A percentile compares a stretch with the other conserved stretches of the same genome.
These are phyloP conservation scores for Fusarium sublunatum DNA, from an alignment of 2,329 filamentous ascomycete genomes.

Conservation along the genomic window DNA sequence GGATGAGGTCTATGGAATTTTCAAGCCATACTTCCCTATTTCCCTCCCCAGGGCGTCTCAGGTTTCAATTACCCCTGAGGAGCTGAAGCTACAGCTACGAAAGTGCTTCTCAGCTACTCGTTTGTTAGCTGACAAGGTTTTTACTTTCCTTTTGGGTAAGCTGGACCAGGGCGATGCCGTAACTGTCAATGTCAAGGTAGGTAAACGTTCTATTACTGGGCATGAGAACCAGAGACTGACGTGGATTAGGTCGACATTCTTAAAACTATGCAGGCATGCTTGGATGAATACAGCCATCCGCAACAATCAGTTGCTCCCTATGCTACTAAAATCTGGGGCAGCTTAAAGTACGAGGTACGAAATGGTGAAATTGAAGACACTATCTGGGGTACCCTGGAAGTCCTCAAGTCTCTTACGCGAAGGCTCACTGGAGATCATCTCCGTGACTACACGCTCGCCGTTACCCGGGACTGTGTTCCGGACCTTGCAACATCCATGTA, in stretches of 20 bases:
- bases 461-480: slow-evolving; percentile 64
- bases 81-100: slow-evolving; percentile 65
- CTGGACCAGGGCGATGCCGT: slow-evolving; percentile 69
- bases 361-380: slow-evolving; percentile 69
- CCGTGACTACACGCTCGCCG: slow-evolving; percentile 58
- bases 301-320: slow-evolving; percentile 62
- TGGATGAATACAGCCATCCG: slow-evolving; percentile 61
- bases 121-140: slow-evolving; percentile 57
- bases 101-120: slow-evolving; percentile 65
- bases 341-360: slow-evolving; percentile 72
- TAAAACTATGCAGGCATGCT: slow-evolving; percentile 65
- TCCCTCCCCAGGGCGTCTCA: slow-evolving; percentile 64
- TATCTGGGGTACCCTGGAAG: slow-evolving; percentile 66
- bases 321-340: slow-evolving; percentile 64
- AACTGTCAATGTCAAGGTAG: slow-evolving; percentile 67
- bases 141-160: slow-evolving; percentile 67
- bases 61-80: slow-evolving; percentile 65
- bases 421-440: slow-evolving; percentile 59
- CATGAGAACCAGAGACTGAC: slow-evolving; percentile 16
- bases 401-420: slow-evolving; percentile 62
- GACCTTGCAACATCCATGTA: slow-evolving; percentile 66
- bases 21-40: slow-evolving; percentile 71
- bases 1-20: slow-evolving; percentile 64
- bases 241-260: slow-evolving; percentile 62
- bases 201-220: background rate